A percentile compares a stretch with the other conserved stretches of the same genome.
Evolutionary conservation across 176 grass and related monocot genomes (phyloP).

Genomic region (Calamus simplicifolius): DNA sequence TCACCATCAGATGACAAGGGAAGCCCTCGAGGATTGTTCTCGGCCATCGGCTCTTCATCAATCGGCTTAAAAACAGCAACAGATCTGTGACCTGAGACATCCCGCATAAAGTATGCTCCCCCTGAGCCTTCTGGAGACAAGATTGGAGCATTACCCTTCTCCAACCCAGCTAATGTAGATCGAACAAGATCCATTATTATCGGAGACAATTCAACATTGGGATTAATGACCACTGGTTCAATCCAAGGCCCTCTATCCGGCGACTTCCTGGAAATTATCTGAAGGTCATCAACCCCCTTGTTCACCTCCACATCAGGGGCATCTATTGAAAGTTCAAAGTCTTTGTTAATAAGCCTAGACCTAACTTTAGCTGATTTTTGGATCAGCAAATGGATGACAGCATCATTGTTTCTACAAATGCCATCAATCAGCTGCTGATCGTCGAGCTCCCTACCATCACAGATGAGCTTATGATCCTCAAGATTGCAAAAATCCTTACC

Average conservation of each 20-base stretch:
- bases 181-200: background rate
- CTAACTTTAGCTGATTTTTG: background rate
- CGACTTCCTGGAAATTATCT: background rate
- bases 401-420: conserved; percentile 8
- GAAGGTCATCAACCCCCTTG: conserved; percentile 8
- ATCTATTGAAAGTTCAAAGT: background rate
- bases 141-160: conserved; percentile 4
- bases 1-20: conserved; percentile 7
- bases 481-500: background rate
- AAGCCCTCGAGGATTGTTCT: conserved; percentile 14
- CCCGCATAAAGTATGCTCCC: conserved; percentile 12
- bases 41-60: conserved; percentile 14
- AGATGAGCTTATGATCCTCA: background rate
- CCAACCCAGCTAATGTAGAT: conserved; percentile 1
- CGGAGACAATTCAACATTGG: conserved; percentile 8
- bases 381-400: conserved; percentile 8
- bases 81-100: background rate
- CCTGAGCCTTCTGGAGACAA: conserved; percentile 6
- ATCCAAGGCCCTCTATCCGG: background rate
- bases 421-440: conserved; percentile 7
- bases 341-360: background rate
- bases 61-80: conserved; percentile 6
- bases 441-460: conserved; percentile 5
- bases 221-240: background rate
- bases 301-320: background rate